Base-by-base conservation (phyloP, 371 early-diverging fungal species). In the Mucor saturninus region DNA sequence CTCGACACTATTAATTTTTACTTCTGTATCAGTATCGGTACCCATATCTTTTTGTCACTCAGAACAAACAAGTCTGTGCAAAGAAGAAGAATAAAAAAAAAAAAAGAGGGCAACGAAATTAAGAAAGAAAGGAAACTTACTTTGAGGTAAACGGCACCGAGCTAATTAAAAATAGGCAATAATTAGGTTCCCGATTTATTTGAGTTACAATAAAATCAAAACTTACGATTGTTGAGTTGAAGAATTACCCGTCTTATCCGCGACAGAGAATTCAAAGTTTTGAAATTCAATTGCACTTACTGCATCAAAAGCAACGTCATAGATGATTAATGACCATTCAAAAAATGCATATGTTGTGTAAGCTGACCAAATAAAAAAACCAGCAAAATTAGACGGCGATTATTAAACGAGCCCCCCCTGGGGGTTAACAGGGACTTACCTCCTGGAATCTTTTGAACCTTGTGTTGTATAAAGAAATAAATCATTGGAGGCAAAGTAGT, bases 311-410 rank as follows among this genome's bases (percentile, higher is more conserved):
- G 88, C 84, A 28, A 93, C 86, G 65, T 93, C 93, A 58, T 90
- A 89, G 9, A 90, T 42, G 53, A 93, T 91, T 38, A 93, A 73
- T 11, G 89, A 83, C 93, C 92, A 93, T 66, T 93, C 93, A 68
- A 91, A 91, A 77, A 91, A 89, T 35, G 92, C 91, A 64, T 93
- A 93, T 28, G 79, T 85, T 7, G 91, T 89, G 64, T 93, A 91
- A 10, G 92, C 93, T 83, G 71, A 10, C 21, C n/a, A 15, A 35
- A 51, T 15, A 37, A 32, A 29, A 50, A 4, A 30, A 29, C 13
- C 28, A 9, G 11, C 5, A n/a, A 26, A 46, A 6, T 15, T 28
- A 15, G 15, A 43, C 15, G 21, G 8, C 2, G 26, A 21, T 26
- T 21, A 21, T 21, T 21, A 21, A 21, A 21, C n/a, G 21, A n/a